Evolutionary conservation across 352 stramenopile genomes (phyloP), one percentile per base, ranked within the genome.

Genomic region (Globisporangium polare): DNA sequence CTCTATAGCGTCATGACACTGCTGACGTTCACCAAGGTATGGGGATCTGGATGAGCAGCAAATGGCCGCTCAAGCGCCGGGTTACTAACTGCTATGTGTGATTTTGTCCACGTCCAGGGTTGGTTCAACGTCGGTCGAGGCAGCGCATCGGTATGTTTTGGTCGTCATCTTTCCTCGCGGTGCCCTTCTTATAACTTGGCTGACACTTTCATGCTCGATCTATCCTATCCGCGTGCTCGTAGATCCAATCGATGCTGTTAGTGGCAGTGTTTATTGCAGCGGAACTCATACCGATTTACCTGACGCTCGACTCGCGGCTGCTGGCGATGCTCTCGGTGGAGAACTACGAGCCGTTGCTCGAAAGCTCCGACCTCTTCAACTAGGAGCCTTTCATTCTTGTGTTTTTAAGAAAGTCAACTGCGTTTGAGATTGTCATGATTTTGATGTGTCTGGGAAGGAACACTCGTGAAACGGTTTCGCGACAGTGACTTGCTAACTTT

Each of bases 1-100:
- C 65, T 93, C 10, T 96, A 95, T 65, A 95, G 86, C 62, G 80
- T 95, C 27, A 93, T 94, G 63, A 93, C 88, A 15, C 55, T 96
- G 43, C 70, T 94, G n/a, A 93, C 86, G 13, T 93, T 94, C 42
- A 93, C 86, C 2, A 86, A 90, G 73, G 86, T 89, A 76, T 10
- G 45, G n/a, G n/a, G 7, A 22, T 26, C 33, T 8, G 8, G 2
- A 41, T n/a, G 5, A 13, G 7, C 5, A 45, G 39, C 39, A 45
- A n/a, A 18, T 1, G 39, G 39, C 2, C 15, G 20, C 15, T 45
- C 15, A 20, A n/a, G 4, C 20, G 39, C 15, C 20, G 13, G 17
- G 7, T 45, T 3, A 20, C 45, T 53, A 24, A 55, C n/a, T 37
- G 22, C 29, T 33, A 9, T 33, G 29, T 53, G 1, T 53, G 12